Evolutionary conservation across 2,329 filamentous ascomycete species (phyloP).

Genomic region (Zarea fungicola): DNA sequence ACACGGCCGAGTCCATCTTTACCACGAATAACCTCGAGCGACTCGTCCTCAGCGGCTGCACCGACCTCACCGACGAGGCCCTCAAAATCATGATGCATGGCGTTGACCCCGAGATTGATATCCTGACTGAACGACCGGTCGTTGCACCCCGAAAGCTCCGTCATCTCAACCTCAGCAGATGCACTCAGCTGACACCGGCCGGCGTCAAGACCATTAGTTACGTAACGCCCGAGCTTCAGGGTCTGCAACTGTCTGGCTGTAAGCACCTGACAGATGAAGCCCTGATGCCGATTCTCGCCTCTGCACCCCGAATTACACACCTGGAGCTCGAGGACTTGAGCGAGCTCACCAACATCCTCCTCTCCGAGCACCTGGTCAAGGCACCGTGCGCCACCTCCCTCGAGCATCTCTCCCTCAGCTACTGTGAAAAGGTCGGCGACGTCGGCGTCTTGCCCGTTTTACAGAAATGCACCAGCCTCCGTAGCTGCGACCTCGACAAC

Average conservation of each 20-base stretch:
- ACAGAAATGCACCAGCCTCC: constrained; percentile 65
- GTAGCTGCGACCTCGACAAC: constrained; percentile 83
- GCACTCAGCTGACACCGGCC: constrained; percentile 63
- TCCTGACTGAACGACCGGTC: constrained; percentile 69
- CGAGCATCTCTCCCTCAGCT: constrained; percentile 80
- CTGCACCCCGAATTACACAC: constrained; percentile 72
- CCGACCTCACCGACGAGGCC: constrained; percentile 69
- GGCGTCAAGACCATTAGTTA: constrained; percentile 68
- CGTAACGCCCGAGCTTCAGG: constrained; percentile 74
- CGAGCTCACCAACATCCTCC: constrained; percentile 66
- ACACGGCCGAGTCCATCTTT: constrained; percentile 71
- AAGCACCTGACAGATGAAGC: constrained; percentile 67
- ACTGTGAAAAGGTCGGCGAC: constrained; percentile 83
- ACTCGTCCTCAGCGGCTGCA: constrained; percentile 75
- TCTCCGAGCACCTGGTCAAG: constrained; percentile 68
- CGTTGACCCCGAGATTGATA: constrained; percentile 68
- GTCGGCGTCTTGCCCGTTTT: constrained; percentile 77
- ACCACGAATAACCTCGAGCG: constrained; percentile 74
- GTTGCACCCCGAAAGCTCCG: constrained; percentile 74
- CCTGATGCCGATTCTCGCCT: constrained; percentile 66
- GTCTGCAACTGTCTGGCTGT: constrained; percentile 77
- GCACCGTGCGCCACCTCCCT: constrained; percentile 68
- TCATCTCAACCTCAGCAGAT: constrained; percentile 81
- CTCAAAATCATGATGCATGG: constrained; percentile 73
- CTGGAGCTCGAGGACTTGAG: constrained; percentile 85